Evolutionary conservation across 2,329 filamentous ascomycete species (phyloP), one percentile per base, ranked within the genome.

Genomic region (Ceratocystis papillata): DNA sequence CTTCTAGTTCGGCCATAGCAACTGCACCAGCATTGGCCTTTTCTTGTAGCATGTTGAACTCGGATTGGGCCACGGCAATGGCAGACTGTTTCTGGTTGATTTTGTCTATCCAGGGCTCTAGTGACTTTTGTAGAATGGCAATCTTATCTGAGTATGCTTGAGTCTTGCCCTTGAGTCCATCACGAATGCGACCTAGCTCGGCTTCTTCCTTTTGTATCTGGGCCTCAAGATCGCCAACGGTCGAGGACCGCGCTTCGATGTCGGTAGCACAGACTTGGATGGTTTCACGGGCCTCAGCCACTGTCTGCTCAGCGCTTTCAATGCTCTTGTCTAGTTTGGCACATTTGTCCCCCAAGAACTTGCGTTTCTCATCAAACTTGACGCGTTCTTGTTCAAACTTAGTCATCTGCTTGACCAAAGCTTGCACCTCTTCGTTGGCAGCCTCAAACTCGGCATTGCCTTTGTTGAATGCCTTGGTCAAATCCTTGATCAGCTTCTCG

Each of bases 301-400:
- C 83, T 5, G 87, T 85, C 67, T 87, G 86, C 69, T 89, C 89
- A 68, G 89, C 90, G 59, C 86, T 87, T 65, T 85, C 81, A 68
- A 94, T 89, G 0, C 87, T 83, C 78, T 96, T 97, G 70, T 97
- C 90, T 15, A 96, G 82, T 77, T 99, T 99, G 79, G 94, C 96
- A 71, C 89, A 87, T 78, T 99, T 99, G 72, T 87, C 87, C 1
- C 83, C 80, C 70, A 99, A 77, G 75, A 97, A 97, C 74, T 99
- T 99, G 74, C 88, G 87, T 80, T 97, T 97, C 76, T 99, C 95
- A 70, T 97, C 93, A 70, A 96, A 92, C 73, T 99, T 99, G 76
- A 99, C 94, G 25, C 87, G 87, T 73, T 97, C 94, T 73, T 97
- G 96, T 73, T 99, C 95, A 69, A 95, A 91, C 73, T 92, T 93